Evolutionary conservation across 1,284 basidiomycete genomes (phyloP), one percentile per base, ranked within the genome.

Genomic region (Leccinum fuscescens): DNA sequence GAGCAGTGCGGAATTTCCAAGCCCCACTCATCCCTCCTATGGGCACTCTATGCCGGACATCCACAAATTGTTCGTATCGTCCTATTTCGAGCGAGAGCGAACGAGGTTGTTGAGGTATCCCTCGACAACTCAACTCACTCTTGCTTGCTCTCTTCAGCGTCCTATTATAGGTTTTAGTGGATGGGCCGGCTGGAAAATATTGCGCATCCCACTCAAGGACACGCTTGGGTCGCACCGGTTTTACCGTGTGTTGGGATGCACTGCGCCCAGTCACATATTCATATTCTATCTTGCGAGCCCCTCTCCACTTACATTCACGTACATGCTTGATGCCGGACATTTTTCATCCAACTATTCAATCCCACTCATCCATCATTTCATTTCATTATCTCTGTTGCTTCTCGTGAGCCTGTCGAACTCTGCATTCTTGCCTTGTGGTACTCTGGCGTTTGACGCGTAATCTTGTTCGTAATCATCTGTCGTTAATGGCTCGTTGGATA

Each of bases 1-100:
- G 61, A 58, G 49, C n/a, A 46, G 52, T 66, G 51, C 46, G 54
- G 61, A 55, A 58, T 55, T 39, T 20, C 14, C 39, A 49, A 27
- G 39, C 24, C 22, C 54, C 51, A 44, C 55, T 62, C 58, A 31
- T 53, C 56, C 51, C 54, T 50, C 31, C 46, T 55, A 29, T 20
- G 50, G 20, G 44, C 44, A 46, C 17, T 42, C 39, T 14, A 20
- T 46, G 46, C 46, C 14, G 7, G 12, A 48, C 46, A 48, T 48
- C 44, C 17, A 20, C 42, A 44, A 44, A 12, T 20, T 44, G 44
- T 46, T 46, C 44, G 20, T 46, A 46, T 14, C 20, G 20, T 46
- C 51, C 56, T 42, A 53, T 42, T 17, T 54, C 5, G 51, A 42
- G 50, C 22, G 27, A 48, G 33, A 31, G 17, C 17, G 33, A 57